phyloP scores from a whole-genome alignment of 2,329 filamentous ascomycete species.

The Aurifilum marmelostoma region DNA sequence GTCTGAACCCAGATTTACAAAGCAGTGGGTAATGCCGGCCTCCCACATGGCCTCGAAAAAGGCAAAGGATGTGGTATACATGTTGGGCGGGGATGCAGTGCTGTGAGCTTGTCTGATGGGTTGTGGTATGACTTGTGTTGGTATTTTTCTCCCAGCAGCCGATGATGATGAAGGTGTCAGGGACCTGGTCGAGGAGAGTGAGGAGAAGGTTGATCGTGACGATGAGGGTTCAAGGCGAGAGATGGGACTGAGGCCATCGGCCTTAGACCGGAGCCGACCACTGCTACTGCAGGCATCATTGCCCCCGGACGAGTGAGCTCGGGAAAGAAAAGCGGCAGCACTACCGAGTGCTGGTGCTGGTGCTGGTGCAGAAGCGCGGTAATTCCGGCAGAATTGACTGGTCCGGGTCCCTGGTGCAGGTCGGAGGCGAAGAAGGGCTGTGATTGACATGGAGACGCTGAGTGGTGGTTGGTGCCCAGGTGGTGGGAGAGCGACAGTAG shows the following conservation, averaged over 20 bases:
- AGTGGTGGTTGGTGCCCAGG: not conserved
- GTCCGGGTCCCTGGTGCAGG: not conserved
- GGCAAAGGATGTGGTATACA: slow-evolving; percentile 77
- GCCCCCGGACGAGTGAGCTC: not conserved
- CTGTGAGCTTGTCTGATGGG: slow-evolving; percentile 9
- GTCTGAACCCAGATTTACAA: slow-evolving; percentile 64
- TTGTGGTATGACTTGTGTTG: not conserved
- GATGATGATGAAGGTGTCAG: not conserved
- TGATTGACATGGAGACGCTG: not conserved
- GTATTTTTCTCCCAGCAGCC: not conserved
- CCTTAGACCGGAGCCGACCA: slow-evolving; percentile 8
- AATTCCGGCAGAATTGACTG: slow-evolving; percentile 30
- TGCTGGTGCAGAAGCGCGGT: not conserved
- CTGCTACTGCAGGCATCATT: not conserved
- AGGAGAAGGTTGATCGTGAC: slow-evolving; percentile 2
- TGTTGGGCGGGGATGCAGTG: slow-evolving; percentile 35
- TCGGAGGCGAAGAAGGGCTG: not conserved
- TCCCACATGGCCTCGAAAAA: slow-evolving; percentile 84
- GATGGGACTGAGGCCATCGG: not conserved
- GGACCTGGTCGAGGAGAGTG: not conserved
- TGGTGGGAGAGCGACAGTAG: not conserved
- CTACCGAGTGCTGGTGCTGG: not conserved
- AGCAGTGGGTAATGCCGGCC: slow-evolving; percentile 62
- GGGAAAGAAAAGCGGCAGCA: slow-evolving; percentile 19
- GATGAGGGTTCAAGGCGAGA: not conserved